Evolutionary conservation across 441 rosid species (phyloP).

Genomic region (Gossypium gossypioides): DNA sequence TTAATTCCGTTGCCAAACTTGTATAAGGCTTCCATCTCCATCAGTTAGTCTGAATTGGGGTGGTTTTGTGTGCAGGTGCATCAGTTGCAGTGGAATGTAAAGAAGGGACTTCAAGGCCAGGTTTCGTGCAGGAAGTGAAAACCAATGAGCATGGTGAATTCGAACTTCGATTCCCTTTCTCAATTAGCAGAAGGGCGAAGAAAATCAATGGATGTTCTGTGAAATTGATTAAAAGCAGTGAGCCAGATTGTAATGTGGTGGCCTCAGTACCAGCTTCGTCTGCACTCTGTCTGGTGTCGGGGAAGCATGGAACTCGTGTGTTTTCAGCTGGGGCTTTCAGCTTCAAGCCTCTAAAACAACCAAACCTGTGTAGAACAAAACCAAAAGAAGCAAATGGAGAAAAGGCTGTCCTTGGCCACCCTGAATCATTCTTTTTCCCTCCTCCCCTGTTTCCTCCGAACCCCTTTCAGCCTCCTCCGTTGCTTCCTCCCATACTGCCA

Average conservation of each 20-base stretch:
- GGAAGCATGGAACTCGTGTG: slow-evolving; percentile 36
- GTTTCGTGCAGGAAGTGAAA: slow-evolving; percentile 48
- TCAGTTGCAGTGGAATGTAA: slow-evolving; percentile 60
- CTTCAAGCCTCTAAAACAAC: slow-evolving; percentile 65
- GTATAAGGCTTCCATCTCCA: not conserved
- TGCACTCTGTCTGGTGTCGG: slow-evolving; percentile 42
- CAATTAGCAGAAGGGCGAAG: slow-evolving; percentile 48
- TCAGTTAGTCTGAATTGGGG: not conserved
- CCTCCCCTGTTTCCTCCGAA: not conserved
- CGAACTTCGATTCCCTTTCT: slow-evolving; percentile 50
- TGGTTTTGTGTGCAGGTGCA: slow-evolving; percentile 46
- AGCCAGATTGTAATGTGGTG: slow-evolving; percentile 46
- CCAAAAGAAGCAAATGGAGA: slow-evolving; percentile 17
- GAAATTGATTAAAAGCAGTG: slow-evolving; percentile 52
- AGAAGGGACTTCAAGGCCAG: slow-evolving; percentile 30
- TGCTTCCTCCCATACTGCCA: not conserved
- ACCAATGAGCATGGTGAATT: slow-evolving; percentile 68
- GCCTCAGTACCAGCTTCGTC: slow-evolving; percentile 57
- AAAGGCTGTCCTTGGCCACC: too few species aligned
- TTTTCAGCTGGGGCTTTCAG: slow-evolving; percentile 80
- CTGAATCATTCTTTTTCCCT: not conserved
- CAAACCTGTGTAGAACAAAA: slow-evolving; percentile 51
- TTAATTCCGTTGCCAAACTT: not conserved
- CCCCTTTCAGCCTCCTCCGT: not conserved
- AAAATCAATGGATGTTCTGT: slow-evolving; percentile 60